Evolutionary conservation across 495 filamentous ascomycete species (phyloP).

Genomic region (Penicillium verhagenii): DNA sequence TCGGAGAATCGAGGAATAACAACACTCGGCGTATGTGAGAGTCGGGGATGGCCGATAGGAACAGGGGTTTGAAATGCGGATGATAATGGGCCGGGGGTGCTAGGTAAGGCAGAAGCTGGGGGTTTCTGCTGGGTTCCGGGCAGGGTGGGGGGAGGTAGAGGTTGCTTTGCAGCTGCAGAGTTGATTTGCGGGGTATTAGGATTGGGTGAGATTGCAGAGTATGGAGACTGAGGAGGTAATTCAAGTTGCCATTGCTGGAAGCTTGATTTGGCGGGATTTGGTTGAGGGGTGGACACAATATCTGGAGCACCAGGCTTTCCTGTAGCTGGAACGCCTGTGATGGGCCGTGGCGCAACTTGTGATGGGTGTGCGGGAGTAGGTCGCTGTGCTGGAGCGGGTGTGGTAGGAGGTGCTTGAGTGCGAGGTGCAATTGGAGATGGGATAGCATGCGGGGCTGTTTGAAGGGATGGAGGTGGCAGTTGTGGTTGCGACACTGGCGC

Average conservation of each 20-base stretch:
- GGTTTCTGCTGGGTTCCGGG: slow-evolving; percentile 3
- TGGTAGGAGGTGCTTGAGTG: slow-evolving; percentile 20
- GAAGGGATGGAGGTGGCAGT: slow-evolving; percentile 21
- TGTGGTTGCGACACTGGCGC: slow-evolving; percentile 11
- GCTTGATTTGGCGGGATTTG: slow-evolving; percentile 31
- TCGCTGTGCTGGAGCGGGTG: slow-evolving; percentile 19
- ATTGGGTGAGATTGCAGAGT: slow-evolving; percentile 28
- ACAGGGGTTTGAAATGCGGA: slow-evolving; percentile 25
- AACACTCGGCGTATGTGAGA: slow-evolving; percentile 32
- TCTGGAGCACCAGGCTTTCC: slow-evolving; percentile 17
- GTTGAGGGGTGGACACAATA: slow-evolving; percentile 15
- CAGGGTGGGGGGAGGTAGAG: slow-evolving; percentile 21
- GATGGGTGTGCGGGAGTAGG: slow-evolving; percentile 23
- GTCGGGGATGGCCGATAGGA: slow-evolving; percentile 17
- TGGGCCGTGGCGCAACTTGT: slow-evolving; percentile 26
- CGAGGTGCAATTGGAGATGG: slow-evolving; percentile 35
- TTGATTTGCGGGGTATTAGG: slow-evolving; percentile 10
- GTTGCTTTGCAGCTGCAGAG: slow-evolving; percentile 18
- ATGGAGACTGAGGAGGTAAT: slow-evolving; percentile 38
- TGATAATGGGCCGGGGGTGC: slow-evolving; percentile 29
- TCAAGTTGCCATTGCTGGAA: slow-evolving; percentile 47
- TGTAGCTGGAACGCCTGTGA: slow-evolving; percentile 13
- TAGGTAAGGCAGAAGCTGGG: slow-evolving; percentile 21
- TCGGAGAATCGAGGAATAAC: slow-evolving; percentile 27
- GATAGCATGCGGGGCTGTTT: slow-evolving; percentile 26